Base-by-base conservation (phyloP, 495 filamentous ascomycete species). In the Gamarada debralockiae region DNA sequence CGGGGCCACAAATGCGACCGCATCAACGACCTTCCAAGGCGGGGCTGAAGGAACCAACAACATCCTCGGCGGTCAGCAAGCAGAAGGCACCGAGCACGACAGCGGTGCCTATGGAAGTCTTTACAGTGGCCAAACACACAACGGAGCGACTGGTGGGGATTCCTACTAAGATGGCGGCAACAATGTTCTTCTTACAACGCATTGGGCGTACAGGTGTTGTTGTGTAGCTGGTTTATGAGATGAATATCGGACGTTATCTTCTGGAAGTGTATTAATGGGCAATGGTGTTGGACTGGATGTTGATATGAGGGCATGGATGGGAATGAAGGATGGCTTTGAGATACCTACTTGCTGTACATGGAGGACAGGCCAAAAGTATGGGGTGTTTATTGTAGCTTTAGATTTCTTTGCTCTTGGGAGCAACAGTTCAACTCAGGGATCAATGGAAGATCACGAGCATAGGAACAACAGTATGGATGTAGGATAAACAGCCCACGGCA, bases 51-150 rank as follows among this genome's bases (percentile, higher is more conserved):
- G 79, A 41, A 66, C 75, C 38, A 79, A 69, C 52, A 80, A 81
- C 52, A 69, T 86, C 48, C 72, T 75, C 27, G 66, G 67, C 12
- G 81, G 79, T 42, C 80, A 81, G 55, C 78, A 73, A 54, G 69
- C 80, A 21, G 83, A 86, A 49, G 77, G 77, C 31, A 72, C 75
- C 2, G 84, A 84, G 50, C 76, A 80, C 54, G 78, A 82, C 45
- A 54, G 67, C 42, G 48, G 77, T 46, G 71, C 73, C 31, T 84
- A 85, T 58, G 82, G 80, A 47, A 74, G 75, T 53, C 66, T 76
- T 17, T 90, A 90, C 67, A 74, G 74, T 3, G 70, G 79, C 33
- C 85, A 87, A 66, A 70, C 67, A 3, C 9, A 15, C 40, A 23
- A 21, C 34, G 74, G 79, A 22, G 77, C 86, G 8, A 76, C 75